A percentile compares a stretch with the other conserved stretches of the same genome.
phyloP scores from a whole-genome alignment of 306 rosid genomes.

The Pterocarpus macrocarpus region DNA sequence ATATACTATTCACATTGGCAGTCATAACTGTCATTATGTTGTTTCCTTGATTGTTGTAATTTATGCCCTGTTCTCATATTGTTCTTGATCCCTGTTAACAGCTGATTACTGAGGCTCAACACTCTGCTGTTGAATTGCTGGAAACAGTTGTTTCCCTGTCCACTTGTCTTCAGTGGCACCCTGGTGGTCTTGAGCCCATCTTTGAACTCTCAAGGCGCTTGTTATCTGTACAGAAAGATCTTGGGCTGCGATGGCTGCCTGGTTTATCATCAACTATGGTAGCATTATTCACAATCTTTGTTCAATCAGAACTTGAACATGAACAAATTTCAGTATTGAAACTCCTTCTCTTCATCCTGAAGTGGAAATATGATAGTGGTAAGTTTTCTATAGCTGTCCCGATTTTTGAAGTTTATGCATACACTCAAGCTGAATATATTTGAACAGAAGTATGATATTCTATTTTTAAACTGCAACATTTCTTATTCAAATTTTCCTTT shows the following conservation, averaged over 20 bases:
- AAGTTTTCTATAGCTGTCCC: constrained; percentile 42
- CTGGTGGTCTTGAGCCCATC: constrained; percentile 67
- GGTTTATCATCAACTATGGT: constrained; percentile 62
- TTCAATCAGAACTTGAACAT: constrained; percentile 85
- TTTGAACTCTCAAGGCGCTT: constrained; percentile 73
- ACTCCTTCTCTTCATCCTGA: constrained; percentile 67
- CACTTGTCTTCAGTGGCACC: constrained; percentile 61
- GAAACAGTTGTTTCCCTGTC: constrained; percentile 68
- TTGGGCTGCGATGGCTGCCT: constrained; percentile 73
- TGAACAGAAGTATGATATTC: constrained; percentile 23
- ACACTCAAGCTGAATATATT: constrained; percentile 34
- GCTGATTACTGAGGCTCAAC: constrained; percentile 78
- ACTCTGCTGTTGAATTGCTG: constrained; percentile 68
- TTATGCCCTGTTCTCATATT: constrained; percentile 22
- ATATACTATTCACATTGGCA: constrained; percentile 34
- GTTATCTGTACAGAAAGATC: constrained; percentile 75
- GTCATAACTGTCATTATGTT: constrained; percentile 3
- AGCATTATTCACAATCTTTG: constrained; percentile 68
- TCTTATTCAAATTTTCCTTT: constrained; percentile 18
- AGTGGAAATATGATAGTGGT: constrained; percentile 85
- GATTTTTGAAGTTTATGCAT: constrained; percentile 29
- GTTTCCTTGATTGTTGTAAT: constrained; percentile 33
- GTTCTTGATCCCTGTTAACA: constrained; percentile 49
- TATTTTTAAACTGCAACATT: background rate
- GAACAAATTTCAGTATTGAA: constrained; percentile 80